Conservation (phyloP, 1,139 yeast species). For the Meyerozyma guilliermondii region DNA sequence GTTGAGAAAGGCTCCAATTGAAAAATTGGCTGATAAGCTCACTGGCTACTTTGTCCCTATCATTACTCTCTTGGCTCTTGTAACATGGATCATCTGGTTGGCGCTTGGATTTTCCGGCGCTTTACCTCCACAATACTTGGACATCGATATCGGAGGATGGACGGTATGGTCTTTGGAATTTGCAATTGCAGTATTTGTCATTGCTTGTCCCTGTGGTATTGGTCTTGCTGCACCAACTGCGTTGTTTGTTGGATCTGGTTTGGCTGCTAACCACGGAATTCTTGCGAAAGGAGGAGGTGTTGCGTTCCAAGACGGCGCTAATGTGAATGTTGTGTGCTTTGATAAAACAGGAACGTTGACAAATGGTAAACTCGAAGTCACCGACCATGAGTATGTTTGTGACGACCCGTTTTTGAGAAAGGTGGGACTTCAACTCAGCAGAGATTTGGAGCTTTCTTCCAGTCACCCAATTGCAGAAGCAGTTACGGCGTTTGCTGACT, state of each 20-base stretch:
- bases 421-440: slow-evolving; percentile 43
- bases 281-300: slow-evolving; percentile 78
- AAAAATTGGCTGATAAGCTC: slow-evolving; percentile 62
- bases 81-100: slow-evolving; percentile 69
- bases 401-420: slow-evolving; percentile 14
- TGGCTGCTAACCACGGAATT: slow-evolving; percentile 57
- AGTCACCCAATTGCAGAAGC: slow-evolving; percentile 69
- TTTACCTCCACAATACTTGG: slow-evolving; percentile 52
- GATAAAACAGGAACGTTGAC: slow-evolving; percentile 82
- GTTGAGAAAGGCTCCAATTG: slow-evolving; percentile 69
- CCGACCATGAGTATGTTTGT: slow-evolving; percentile 35
- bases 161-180: slow-evolving; percentile 72
- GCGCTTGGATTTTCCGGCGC: slow-evolving; percentile 49
- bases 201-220: slow-evolving; percentile 47
- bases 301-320: slow-evolving; percentile 75
- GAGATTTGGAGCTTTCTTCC: slow-evolving; percentile 61
- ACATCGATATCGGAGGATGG: slow-evolving; percentile 72
- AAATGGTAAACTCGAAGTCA: slow-evolving; percentile 55
- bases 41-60: slow-evolving; percentile 74
- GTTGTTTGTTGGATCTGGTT: slow-evolving; percentile 41
- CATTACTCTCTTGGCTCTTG: slow-evolving; percentile 53
- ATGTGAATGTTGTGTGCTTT: slow-evolving; percentile 60
- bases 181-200: slow-evolving; percentile 71
- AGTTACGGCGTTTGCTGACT: slow-evolving; percentile 39
- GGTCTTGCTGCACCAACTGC: slow-evolving; percentile 49